Percentiles rank a stretch among this genome's conserved stretches.
These are phyloP conservation scores for Xylariaceae sp. DNA, from an alignment of 2,329 filamentous ascomycete genomes.

Conservation along the genomic window DNA sequence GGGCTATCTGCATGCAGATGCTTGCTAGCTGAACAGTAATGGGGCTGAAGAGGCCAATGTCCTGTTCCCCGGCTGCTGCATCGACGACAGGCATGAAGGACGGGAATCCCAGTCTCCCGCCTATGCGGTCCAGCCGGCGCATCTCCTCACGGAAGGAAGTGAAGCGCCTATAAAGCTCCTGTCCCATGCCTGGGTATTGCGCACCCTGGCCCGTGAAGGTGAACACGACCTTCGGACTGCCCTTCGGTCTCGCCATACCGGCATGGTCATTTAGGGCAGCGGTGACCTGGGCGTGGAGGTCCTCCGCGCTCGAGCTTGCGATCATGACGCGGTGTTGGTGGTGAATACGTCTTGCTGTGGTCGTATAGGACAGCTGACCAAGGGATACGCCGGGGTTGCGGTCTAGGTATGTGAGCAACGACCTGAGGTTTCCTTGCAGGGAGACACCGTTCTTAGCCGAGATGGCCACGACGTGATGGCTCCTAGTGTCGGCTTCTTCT, in stretches of 20 bases:
- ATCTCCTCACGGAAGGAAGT: conserved; percentile 2
- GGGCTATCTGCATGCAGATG: conserved; percentile 46
- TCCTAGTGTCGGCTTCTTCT: conserved; percentile 33
- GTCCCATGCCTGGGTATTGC: not conserved
- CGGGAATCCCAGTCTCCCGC: conserved; percentile 42
- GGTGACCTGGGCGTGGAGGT: conserved; percentile 28
- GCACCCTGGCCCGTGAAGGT: conserved; percentile 22
- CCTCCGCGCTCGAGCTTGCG: not conserved
- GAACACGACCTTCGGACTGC: conserved; percentile 28
- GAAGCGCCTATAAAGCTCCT: conserved; percentile 4
- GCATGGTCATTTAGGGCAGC: conserved; percentile 22
- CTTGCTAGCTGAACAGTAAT: conserved; percentile 44
- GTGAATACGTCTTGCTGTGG: conserved; percentile 57
- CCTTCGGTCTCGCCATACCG: conserved; percentile 14
- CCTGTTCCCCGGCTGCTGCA: too few relatives aligned
- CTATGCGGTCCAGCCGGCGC: not conserved
- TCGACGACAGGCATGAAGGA: conserved; percentile 38
- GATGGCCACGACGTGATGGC: conserved; percentile 48
- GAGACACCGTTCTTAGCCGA: conserved; percentile 46
- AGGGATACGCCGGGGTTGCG: conserved; percentile 43
- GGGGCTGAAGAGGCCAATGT: conserved; percentile 31
- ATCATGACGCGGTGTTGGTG: conserved; percentile 42
- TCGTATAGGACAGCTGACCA: conserved; percentile 56
- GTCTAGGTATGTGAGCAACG: conserved; percentile 43
- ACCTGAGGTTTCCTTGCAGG: conserved; percentile 50